Conservation (phyloP, 163 green algal genomes). For the Volvox carteri region DNA sequence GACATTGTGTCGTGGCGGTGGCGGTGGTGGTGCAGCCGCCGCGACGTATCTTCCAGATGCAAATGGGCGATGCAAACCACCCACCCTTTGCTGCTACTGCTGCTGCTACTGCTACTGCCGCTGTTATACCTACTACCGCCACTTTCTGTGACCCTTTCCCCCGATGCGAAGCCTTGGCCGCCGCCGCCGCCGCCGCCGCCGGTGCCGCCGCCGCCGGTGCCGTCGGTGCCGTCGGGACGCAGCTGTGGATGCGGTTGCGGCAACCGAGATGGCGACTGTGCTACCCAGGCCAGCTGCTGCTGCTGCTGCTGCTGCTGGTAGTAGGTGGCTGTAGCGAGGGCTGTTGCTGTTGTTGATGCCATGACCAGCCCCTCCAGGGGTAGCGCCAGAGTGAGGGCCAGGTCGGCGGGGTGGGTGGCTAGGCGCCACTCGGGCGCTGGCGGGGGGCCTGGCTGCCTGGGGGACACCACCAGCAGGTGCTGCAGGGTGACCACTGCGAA, state of each 20-base stretch:
- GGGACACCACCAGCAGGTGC: slow-evolving; percentile 41
- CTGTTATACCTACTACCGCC: not conserved
- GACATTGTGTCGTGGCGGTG: not conserved
- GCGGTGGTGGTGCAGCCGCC: not conserved
- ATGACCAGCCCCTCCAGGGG: slow-evolving; percentile 37
- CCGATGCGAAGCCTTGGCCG: not conserved
- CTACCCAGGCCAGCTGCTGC: too few species aligned
- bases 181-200: not conserved
- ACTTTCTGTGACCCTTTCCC: not conserved
- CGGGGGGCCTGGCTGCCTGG: not conserved
- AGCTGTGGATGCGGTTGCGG: not conserved
- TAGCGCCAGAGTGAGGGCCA: slow-evolving; percentile 12
- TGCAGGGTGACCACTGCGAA: slow-evolving; percentile 42
- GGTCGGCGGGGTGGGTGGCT: slow-evolving; percentile 25
- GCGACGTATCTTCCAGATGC: not conserved
- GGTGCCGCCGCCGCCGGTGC: not conserved
- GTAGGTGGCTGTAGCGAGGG: not conserved
- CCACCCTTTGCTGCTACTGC: not conserved
- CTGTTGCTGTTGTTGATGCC: not conserved
- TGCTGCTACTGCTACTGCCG: not conserved
- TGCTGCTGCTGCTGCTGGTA: not conserved
- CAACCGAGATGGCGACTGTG: too few species aligned
- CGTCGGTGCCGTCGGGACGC: not conserved
- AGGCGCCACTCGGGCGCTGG: not conserved
- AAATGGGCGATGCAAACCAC: slow-evolving; percentile 39